Base-by-base conservation (phyloP, 176 grass and related monocot species). In the Oryza punctata region DNA sequence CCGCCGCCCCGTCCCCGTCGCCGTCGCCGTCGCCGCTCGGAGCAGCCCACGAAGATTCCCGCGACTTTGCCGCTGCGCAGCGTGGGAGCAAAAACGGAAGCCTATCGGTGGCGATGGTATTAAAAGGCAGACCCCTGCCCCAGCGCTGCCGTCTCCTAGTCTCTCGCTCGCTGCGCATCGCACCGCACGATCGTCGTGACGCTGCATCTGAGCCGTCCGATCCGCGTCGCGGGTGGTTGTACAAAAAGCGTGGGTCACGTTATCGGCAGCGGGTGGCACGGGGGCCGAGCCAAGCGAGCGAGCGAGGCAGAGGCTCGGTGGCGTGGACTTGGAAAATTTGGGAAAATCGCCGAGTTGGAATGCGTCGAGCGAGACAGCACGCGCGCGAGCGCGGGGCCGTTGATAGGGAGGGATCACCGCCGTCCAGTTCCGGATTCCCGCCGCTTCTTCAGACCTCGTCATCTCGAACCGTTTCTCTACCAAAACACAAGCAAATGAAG, bases 1-100 rank as follows among this genome's bases (percentile, higher is more conserved):
- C 52, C 70, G 30, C 70, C 64, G 61, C 78, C 73, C 83, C 81
- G 35, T 33, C 73, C 32, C 68, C 80, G 19, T 72, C 80, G 59
- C 57, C 27, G 18, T 33, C 73, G 43, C 68, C 80, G 19, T 72
- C 80, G 59, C 57, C 28, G 18, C 19, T 41, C 78, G 52, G 50
- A 18, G 44, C 54, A 11, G 63, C 25, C 26, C 69, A 28, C 21
- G 68, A 38, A 82, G 67, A 82, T 82, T 90, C 73, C 60, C 72
- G 33, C 21, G 43, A 18, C 38, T 50, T 13, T 63, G 35, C 43
- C 6, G 52, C 2, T n/a, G 3, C 15, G 52, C 18, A 21, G 52
- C 52, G 52, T 57, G 52, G 9, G 19, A n/a, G 50, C 23, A n/a
- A 25, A 44, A 27, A 50, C 7, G 14, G 18, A 73, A 33, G 27